phyloP scores from a whole-genome alignment of 495 filamentous ascomycete genomes.

The Darksidea phi region DNA sequence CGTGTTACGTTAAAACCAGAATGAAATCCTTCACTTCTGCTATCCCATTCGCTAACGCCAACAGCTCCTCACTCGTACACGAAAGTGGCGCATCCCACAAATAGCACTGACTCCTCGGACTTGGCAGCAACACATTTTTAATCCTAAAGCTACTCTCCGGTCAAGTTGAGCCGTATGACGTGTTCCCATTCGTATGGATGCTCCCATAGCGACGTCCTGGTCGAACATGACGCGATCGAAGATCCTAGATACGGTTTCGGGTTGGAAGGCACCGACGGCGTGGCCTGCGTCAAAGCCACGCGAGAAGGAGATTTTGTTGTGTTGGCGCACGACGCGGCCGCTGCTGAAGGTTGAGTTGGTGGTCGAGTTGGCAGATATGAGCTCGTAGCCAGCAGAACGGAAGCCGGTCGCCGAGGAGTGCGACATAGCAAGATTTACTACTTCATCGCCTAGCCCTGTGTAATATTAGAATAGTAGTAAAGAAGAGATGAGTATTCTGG shows the following conservation, averaged over 20 bases:
- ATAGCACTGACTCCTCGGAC: conserved; percentile 24
- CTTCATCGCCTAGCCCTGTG: conserved; percentile 37
- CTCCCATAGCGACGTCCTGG: conserved; percentile 40
- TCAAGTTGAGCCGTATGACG: conserved; percentile 25
- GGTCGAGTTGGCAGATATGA: conserved; percentile 30
- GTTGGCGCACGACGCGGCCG: conserved; percentile 36
- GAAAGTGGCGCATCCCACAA: neutral
- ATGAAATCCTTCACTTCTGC: too few relatives aligned
- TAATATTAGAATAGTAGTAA: neutral
- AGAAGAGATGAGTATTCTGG: too few relatives aligned
- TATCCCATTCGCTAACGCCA: too few relatives aligned
- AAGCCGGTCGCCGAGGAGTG: conserved; percentile 25
- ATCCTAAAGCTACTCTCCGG: conserved; percentile 30
- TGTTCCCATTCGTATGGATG: neutral
- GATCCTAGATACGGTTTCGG: conserved; percentile 40
- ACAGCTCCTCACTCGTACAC: too few relatives aligned
- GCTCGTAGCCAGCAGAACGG: conserved; percentile 31
- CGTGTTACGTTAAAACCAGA: too few relatives aligned
- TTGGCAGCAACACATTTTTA: conserved; percentile 31
- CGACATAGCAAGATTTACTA: conserved; percentile 23
- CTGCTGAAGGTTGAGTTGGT: too few relatives aligned
- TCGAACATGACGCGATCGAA: conserved; percentile 42
- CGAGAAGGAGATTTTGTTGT: conserved; percentile 38
- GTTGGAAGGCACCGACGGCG: conserved; percentile 32
- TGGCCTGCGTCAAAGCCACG: conserved; percentile 33